Evolutionary conservation across 805 yeast species (phyloP), one percentile per base, ranked within the genome.

Genomic region (Naumovozyma castellii): DNA sequence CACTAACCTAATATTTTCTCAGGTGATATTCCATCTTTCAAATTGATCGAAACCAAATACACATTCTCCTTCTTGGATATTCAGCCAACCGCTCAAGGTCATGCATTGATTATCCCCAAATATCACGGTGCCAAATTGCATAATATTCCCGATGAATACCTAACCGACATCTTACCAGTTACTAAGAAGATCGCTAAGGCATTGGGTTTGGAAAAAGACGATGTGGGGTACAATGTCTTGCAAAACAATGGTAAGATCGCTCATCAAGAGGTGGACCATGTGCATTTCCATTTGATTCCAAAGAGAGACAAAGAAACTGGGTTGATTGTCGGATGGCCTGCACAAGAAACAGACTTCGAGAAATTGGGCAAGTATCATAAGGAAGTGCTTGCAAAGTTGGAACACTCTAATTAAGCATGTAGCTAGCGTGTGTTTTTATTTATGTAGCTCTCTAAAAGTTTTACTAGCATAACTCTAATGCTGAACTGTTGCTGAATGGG

Each of bases 221-320:
- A 70, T 3, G 70, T 71, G 4, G 85, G 86, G 15, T 90, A 90
- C 72, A 90, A 90, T 58, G 60, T 90, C 16, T 68, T 90, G 49
- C 97, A 88, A 64, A 92, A 90, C 71, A 92, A 90, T 52, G 97
- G 97, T 37, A 67, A 84, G 58, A 79, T 88, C 56, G 98, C 97
- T 10, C 97, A 92, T 59, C 98, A 90, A 67, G 81, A 73, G 41
- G 97, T 92, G 42, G 92, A 84, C 50, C 98, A 90, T 60, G 97
- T 92, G 43, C 98, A 90, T 62, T 84, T 92, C 74, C 98, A 90
- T 62, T 76, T 90, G 61, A 90, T 90, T 58, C 98, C 98, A 37
- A 90, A 90, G 73, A 73, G 72, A 43, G 80, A 78, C 52, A 67
- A 62, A 2, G 71, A 72, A 32, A 69, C 88, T 15, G 98, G 98